Base-by-base conservation (phyloP, 2,329 filamentous ascomycete genomes). In the Amesomyces nigricolor region DNA sequence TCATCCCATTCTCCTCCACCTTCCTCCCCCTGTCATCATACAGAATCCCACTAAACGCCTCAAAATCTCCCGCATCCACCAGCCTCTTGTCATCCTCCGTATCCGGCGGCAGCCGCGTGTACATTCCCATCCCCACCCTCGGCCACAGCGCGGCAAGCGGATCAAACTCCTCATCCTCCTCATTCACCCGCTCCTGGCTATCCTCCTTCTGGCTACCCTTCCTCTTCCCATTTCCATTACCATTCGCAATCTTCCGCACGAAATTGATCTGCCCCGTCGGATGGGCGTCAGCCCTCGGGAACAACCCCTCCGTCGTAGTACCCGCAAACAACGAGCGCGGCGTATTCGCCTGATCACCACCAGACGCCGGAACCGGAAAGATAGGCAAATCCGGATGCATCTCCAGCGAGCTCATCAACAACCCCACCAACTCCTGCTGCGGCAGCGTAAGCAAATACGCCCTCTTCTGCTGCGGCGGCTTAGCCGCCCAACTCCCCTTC, bases 341-440 rank as follows among this genome's bases (percentile, higher is more conserved):
- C 57, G 37, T 19, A 17, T 14, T 38, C 17, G 30, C n/a, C n/a
- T n/a, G 11, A 19, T 37, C 6, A 40, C 39, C 11, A n/a, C 16
- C 5, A 59, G 29, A 3, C 11, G 19, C 14, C 5, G 59, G 29
- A 4, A 46, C 53, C 14, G 63, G 63, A 26, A 88, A 90, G 51
- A 91, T 73, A 5, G 85, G 81, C 5, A 91, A 72, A 51, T 83
- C 78, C 2, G 87, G 85, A 58, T 87, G 77, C 2, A 81, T 69
- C 46, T 79, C 78, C 29, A 80, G 81, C 56, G 83, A 77, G 59
- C 80, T 78, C 56, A 88, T 74, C 37, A 90, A 73, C 29, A 90
- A 75, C 51, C 80, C 79, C 46, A 89, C 79, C 1, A 91, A 75
- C 39, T 83, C 75, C 9, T 76, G 70, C 60, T 82, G 80, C 2